Evolutionary conservation across 768 basidiomycete species (phyloP), one percentile per base, ranked within the genome.

Genomic region (Boletus sp.): DNA sequence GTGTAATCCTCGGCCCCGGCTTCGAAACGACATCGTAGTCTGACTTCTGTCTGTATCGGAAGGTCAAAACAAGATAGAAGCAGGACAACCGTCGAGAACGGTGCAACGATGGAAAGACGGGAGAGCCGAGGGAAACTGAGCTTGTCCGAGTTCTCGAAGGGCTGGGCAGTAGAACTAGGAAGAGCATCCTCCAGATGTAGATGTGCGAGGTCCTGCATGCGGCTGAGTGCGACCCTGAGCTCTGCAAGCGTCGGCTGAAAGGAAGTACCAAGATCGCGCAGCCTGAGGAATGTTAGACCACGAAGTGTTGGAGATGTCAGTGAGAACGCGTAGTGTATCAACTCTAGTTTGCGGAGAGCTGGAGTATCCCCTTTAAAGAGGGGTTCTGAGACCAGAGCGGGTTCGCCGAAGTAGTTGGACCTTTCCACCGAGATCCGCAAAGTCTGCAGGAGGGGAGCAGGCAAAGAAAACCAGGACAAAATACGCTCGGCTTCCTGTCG

Each of bases 131-230:
- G 47, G 30, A 63, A 54, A 37, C 10, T 27, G 35, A 57, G 13
- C 30, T 38, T 51, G 13, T 41, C 53, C 23, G 54, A 19, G 21
- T 45, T 47, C n/a, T 48, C 39, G 7, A 35, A 32, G 9, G 35
- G 27, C 50, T 38, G 41, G 2, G 13, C 29, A n/a, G 19, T n/a
- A 25, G 42, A 39, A 30, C 53, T 57, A 13, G 75, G 74, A 7
- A 77, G 65, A 25, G 67, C 66, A 38, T 73, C 61, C 40, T 72
- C 70, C 5, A 78, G 63, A 52, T 72, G 62, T n/a, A 78, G 61
- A 14, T 64, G 57, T 42, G 62, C 66, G 11, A 78, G 63, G 43
- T 44, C 38, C 1, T 72, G 73, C 72, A 74, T 74, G 45, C 63
- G 59, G 17, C 64, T 47, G 9, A 80, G 70, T 15, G 66, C 65